Base-by-base conservation (phyloP, 345 rosid species). In the Excoecaria cochinchinensis region DNA sequence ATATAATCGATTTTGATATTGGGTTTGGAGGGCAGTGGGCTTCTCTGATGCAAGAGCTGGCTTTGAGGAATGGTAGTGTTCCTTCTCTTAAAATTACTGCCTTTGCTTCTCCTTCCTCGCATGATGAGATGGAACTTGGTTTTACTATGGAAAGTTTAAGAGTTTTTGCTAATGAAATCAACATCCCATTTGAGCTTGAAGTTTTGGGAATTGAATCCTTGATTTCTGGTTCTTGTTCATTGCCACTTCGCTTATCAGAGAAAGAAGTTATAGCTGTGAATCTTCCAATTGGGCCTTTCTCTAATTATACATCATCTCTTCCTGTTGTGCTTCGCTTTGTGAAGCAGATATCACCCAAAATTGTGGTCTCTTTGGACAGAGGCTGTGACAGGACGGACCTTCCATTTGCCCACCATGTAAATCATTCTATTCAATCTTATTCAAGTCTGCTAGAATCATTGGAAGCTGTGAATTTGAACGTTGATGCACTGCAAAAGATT, bases 11-110 rank as follows among this genome's bases (percentile, higher is more conserved):
- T 84, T 95, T 95, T 44, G 97, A 95, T 69, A 78, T 95, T 15
- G 97, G 95, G 3, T 92, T 83, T 70, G 99, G 99, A 19, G 95
- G 92, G 53, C 97, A 92, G 76, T 92, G 97, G 97, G 89, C 99
- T 21, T 95, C 99, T 71, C 75, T 95, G n/a, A 91, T 95, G 90
- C 99, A 92, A 76, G 99, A 95, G 67, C 97, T 95, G 44, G 90
- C 89, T 40, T 71, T 81, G 80, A 79, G 78, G 74, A 87, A 72
- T 60, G 87, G 88, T 22, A 85, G 86, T 39, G 81, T 87, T 11
- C 84, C 95, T 55, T 88, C 87, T 0, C 87, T 95, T 1, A 92
- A 87, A 72, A 83, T 95, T 64, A 92, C 95, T 0, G 93, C 85
- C 19, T 90, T 92, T 59, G 89, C 89, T 61, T 89, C 97, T 74